Evolutionary conservation across 495 filamentous ascomycete species (phyloP), one percentile per base, ranked within the genome.

Genomic region (Evernia prunastri): DNA sequence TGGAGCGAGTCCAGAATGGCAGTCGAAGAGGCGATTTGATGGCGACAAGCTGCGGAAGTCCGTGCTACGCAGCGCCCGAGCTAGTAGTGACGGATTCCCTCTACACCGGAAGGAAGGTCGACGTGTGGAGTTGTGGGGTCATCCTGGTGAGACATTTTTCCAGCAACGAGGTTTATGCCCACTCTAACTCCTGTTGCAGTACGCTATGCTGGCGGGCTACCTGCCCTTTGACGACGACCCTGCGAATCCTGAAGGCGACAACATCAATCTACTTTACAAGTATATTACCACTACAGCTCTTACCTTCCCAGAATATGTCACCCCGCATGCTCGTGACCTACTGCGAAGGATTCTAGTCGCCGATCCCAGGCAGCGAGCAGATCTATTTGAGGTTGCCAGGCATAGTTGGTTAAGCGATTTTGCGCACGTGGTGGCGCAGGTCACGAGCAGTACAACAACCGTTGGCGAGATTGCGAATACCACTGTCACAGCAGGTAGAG

Each of bases 151-250:
- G 90, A 82, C 36, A 25, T 59, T 18, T 58, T 9, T 51, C 13
- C 29, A 45, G 20, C 56, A 43, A 25, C 13, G 27, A 42, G 51
- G 18, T 42, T 25, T 9, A 40, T 54, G 56, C 18, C 9, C 47
- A 23, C 29, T 42, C 60, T 69, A 47, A 69, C 56, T 3, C 3
- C 29, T 53, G 56, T 29, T 58, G 17, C 70, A 98, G 94, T 99
- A 97, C 76, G 94, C 94, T 45, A 99, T 99, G 94, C 81, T 99
- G 61, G 94, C 94, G 15, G 94, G 94, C 37, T 99, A 97, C 74
- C 81, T 99, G n/a, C 94, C 94, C 6, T 99, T 99, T 72, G 94
- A 99, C 71, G 94, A 99, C 70, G 94, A 99, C 70, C 94, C 94
- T 65, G 95, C 92, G 45, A 99, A 99, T 71, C 94, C 94, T 7